A percentile compares a stretch with the other conserved stretches of the same genome.
These are phyloP conservation scores for Syncephalastrum contaminatum DNA, from an alignment of 371 early-diverging fungal species.

Conservation along the genomic window DNA sequence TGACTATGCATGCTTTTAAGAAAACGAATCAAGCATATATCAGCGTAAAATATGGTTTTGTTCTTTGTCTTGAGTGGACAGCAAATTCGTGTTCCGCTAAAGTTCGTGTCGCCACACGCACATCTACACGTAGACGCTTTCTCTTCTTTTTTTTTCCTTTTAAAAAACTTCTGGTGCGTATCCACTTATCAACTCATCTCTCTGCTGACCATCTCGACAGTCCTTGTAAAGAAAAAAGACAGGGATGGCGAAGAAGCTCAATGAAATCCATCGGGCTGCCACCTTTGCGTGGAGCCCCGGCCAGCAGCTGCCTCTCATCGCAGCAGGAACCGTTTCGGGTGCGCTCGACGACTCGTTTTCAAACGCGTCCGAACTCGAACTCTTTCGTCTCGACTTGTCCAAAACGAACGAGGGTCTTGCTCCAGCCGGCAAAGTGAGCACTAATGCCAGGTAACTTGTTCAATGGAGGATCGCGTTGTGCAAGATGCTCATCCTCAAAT, in stretches of 20 bases:
- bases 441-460: constrained; percentile 60
- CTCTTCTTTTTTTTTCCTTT: no score
- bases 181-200: no score
- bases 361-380: constrained; percentile 86
- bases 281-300: constrained; percentile 84
- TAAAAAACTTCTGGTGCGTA: no score
- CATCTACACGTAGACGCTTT: no score
- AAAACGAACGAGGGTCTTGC: constrained; percentile 25
- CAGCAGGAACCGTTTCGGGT: constrained; percentile 95
- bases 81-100: no score
- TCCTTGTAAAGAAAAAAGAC: no score
- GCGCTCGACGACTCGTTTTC: constrained; percentile 95
- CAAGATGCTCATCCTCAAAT: constrained; percentile 1
- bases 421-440: constrained; percentile 62
- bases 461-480: background rate
- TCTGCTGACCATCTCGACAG: no score
- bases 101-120: no score
- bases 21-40: no score
- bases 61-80: no score
- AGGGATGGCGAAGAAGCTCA: constrained; percentile 54
- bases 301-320: constrained; percentile 72
- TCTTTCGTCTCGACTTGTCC: constrained; percentile 77
- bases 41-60: no score
- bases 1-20: no score
- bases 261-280: constrained; percentile 78